Base-by-base conservation (phyloP, 306 rosid species). In the Quercus rubra region DNA sequence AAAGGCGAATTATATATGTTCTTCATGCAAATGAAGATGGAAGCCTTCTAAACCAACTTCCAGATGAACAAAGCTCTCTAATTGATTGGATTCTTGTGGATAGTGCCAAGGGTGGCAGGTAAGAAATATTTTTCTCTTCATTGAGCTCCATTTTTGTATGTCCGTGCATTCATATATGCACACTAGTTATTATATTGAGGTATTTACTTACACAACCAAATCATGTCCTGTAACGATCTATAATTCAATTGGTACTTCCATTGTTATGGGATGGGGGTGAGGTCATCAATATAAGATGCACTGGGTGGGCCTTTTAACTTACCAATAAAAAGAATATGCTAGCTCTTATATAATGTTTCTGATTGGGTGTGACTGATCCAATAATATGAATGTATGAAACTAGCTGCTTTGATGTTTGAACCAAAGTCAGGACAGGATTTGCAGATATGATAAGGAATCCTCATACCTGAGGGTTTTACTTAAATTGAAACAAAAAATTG, bases 71-170 rank as follows among this genome's bases (percentile, higher is more conserved):
- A 35, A 88, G 91, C 77, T 86, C 91, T 76, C 80, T 81, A 31
- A 92, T 91, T 79, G 98, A 95, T 82, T 91, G 94, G 98, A 78
- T 95, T 82, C 94, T 95, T 58, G 89, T 93, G 58, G 98, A 93
- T 75, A 85, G 92, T 72, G 96, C 97, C 70, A 86, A 76, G 76
- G 98, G 97, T 79, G 98, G 98, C 79, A 91, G 98, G 98, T 91
- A 83, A 77, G 35, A 71, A 61, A 71, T 56, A 72, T 21, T 35
- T 41, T 79, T 70, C 82, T 73, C 67, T 73, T 74, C 84, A 17
- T 21, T 57, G 43, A 19, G 5, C 19, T 78, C 15, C 25, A 30
- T 5, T 46, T 17, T 74, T 74, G 41, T 61, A 10, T 52, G 67
- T 3, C 7, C 18, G 31, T 21, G 55, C 20, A 43, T 80, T 74